Evolutionary conservation across 2,329 filamentous ascomycete species (phyloP).

Genomic region (Fusarium sp.): DNA sequence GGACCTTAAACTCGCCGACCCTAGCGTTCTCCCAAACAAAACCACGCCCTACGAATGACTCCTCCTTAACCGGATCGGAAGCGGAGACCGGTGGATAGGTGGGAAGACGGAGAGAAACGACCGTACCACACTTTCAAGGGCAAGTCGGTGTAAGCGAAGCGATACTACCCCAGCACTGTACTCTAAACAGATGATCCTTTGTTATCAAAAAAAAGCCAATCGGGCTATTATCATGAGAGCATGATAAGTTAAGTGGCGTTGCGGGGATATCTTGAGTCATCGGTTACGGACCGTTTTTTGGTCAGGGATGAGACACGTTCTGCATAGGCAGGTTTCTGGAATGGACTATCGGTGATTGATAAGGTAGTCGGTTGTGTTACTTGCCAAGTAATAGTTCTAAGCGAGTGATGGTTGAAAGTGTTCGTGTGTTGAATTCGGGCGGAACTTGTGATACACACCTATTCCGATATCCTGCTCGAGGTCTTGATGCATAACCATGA

Average conservation of each 20-base stretch:
- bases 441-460: not conserved
- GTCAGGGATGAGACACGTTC: not conserved
- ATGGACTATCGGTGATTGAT: not conserved
- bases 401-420: not conserved
- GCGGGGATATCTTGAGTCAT: slow-evolving; percentile 25
- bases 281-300: not conserved
- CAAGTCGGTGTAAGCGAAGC: not conserved
- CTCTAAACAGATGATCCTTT: not conserved
- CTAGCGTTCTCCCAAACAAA: slow-evolving; percentile 16
- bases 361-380: not conserved
- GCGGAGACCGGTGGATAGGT: slow-evolving; percentile 20
- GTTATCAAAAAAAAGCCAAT: not conserved
- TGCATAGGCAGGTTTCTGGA: slow-evolving; percentile 13
- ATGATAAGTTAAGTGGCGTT: slow-evolving; percentile 20
- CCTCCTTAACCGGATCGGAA: slow-evolving; percentile 33
- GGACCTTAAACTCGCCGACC: slow-evolving; percentile 18
- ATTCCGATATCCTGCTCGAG: not conserved
- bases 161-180: not conserved
- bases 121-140: not conserved
- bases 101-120: not conserved
- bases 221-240: not conserved
- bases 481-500: not conserved
- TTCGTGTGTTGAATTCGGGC: not conserved
- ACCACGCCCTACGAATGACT: slow-evolving; percentile 11
- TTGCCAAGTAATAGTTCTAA: not conserved